Evolutionary conservation across 306 rosid species (phyloP).

Genomic region (Delonix regia): DNA sequence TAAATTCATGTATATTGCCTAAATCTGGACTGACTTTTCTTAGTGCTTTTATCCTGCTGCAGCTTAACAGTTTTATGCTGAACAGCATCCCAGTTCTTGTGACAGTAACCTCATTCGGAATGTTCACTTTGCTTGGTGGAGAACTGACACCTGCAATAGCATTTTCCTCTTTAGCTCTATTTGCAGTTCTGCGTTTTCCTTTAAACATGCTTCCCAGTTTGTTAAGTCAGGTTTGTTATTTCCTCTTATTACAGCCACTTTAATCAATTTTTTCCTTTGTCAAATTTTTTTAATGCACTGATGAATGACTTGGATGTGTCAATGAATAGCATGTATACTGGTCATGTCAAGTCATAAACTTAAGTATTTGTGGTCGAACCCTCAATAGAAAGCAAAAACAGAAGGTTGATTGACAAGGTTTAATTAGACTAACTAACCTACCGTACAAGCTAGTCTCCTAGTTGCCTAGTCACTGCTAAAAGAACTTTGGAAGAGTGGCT

Average conservation of each 20-base stretch:
- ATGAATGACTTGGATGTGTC: no score
- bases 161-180: slow-evolving; percentile 85
- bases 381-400: no score
- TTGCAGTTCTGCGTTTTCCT: slow-evolving; percentile 75
- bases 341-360: no score
- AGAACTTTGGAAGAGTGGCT: no score
- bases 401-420: no score
- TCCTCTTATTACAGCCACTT: neutral
- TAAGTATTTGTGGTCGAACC: no score
- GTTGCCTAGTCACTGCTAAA: no score
- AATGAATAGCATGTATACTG: no score
- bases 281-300: no score
- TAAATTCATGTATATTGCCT: slow-evolving; percentile 12
- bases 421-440: no score
- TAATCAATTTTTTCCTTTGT: neutral
- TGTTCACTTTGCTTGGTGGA: slow-evolving; percentile 84
- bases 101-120: slow-evolving; percentile 73
- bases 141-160: slow-evolving; percentile 89
- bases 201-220: slow-evolving; percentile 76
- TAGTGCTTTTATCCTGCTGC: slow-evolving; percentile 43
- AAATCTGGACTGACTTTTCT: slow-evolving; percentile 22
- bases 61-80: slow-evolving; percentile 72
- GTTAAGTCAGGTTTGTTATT: slow-evolving; percentile 72
- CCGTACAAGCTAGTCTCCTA: no score
- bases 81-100: slow-evolving; percentile 86